phyloP scores from a whole-genome alignment of 2,329 filamentous ascomycete species.

The Fusarium udum region DNA sequence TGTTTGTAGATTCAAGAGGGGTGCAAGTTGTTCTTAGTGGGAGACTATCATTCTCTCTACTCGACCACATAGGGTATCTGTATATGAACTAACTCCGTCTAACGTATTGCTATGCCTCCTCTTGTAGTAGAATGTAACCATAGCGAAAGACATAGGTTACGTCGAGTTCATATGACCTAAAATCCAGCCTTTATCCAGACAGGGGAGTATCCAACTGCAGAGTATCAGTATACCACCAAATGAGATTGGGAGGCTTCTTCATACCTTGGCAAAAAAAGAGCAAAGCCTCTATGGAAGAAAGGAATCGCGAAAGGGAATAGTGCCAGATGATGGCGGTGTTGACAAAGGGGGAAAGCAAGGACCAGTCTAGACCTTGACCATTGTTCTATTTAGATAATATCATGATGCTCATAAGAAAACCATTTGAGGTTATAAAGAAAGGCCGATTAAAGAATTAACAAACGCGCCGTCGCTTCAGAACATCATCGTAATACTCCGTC shows the following conservation, averaged over 20 bases:
- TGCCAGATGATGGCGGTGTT: background rate
- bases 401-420: background rate
- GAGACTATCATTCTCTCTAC: conserved; percentile 6
- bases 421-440: background rate
- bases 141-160: background rate
- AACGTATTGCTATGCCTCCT: background rate
- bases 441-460: conserved; percentile 26
- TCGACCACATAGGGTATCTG: background rate
- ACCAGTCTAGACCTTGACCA: background rate
- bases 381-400: conserved; percentile 1
- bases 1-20: background rate
- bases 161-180: background rate
- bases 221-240: background rate
- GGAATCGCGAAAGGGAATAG: background rate
- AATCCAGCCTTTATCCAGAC: background rate
- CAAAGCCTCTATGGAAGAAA: background rate
- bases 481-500: conserved; percentile 49
- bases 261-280: conserved; percentile 7
- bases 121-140: background rate
- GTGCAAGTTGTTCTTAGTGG: background rate
- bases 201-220: conserved; percentile 20
- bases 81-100: background rate
- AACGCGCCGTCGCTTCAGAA: conserved; percentile 46
- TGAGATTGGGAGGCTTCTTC: background rate
- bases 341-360: conserved; percentile 2